A percentile compares a stretch with the other conserved stretches of the same genome.
These are phyloP conservation scores for Lactifluus subvellereus DNA, from an alignment of 768 basidiomycete genomes.

Conservation along the genomic window DNA sequence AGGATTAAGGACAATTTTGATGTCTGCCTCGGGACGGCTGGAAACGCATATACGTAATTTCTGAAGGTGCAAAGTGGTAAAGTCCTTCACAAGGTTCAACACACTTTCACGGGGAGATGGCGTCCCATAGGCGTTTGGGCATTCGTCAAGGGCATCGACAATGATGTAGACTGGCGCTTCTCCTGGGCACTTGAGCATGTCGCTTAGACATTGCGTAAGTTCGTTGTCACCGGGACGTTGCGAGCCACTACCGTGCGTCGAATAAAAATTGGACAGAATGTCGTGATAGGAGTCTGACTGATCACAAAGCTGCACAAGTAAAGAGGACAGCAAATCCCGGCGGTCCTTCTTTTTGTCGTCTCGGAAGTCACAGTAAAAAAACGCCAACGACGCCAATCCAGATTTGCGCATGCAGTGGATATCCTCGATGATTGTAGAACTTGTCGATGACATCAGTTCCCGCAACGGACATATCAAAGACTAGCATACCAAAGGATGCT, in stretches of 20 bases:
- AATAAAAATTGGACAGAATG: too few species aligned
- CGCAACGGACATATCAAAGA: too few species aligned
- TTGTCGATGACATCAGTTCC: too few species aligned
- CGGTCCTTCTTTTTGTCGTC: too few species aligned
- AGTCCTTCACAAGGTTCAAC: neutral
- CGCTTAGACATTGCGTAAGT: neutral
- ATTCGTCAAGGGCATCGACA: slow-evolving; percentile 10
- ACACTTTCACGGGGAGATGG: neutral
- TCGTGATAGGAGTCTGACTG: too few species aligned
- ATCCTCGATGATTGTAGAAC: too few species aligned
- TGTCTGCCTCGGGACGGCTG: slow-evolving; percentile 1
- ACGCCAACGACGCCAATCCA: too few species aligned
- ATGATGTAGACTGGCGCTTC: neutral
- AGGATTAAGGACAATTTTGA: neutral
- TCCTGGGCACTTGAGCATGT: neutral
- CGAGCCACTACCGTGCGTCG: neutral
- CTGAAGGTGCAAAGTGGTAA: neutral
- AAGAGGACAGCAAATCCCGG: too few species aligned
- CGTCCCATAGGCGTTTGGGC: neutral
- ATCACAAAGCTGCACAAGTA: too few species aligned
- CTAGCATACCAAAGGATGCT: too few species aligned
- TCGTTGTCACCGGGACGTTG: neutral
- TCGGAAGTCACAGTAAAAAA: too few species aligned
- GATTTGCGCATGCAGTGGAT: too few species aligned
- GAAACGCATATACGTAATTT: slow-evolving; percentile 8